Conservation (phyloP, 768 basidiomycete species). For the Pleurotus tuoliensis region DNA sequence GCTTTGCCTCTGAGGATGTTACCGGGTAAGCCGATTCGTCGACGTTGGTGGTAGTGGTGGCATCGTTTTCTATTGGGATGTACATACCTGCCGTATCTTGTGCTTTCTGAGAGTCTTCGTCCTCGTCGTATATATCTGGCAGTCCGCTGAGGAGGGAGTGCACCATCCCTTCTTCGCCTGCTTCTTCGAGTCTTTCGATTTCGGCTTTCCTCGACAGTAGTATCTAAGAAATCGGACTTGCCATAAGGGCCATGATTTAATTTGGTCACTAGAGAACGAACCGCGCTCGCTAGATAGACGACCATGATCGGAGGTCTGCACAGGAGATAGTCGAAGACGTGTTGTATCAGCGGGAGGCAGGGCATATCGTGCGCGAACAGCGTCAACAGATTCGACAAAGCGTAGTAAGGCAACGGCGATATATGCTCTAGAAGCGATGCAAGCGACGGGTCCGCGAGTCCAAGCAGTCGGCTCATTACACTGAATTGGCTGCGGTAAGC, state of each 20-base stretch:
- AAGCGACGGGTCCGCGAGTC: constrained; percentile 65
- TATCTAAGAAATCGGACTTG: too few relatives aligned
- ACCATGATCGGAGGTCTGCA: constrained; percentile 75
- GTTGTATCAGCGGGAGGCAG: constrained; percentile 83
- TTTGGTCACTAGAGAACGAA: too few relatives aligned
- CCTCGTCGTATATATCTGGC: constrained; percentile 47
- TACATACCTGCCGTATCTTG: background rate
- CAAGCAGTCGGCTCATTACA: constrained; percentile 70
- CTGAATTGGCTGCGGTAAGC: constrained; percentile 29
- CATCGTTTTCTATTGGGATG: background rate
- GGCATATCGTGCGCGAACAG: constrained; percentile 92
- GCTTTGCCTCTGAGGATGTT: too few relatives aligned
- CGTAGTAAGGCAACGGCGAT: constrained; percentile 83
- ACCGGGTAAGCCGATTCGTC: too few relatives aligned
- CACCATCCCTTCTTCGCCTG: constrained; percentile 79
- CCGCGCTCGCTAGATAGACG: constrained; percentile 82
- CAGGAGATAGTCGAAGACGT: constrained; percentile 87
- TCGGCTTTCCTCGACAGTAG: constrained; percentile 70
- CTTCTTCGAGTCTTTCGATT: constrained; percentile 54
- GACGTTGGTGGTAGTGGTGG: background rate
- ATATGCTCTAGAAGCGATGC: constrained; percentile 63
- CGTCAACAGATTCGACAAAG: constrained; percentile 85
- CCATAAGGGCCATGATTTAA: too few relatives aligned
- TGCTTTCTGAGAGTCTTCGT: background rate
- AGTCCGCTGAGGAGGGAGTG: constrained; percentile 70